Conservation (phyloP, 106 monocot species). For the Dendrobium huoshanense region DNA sequence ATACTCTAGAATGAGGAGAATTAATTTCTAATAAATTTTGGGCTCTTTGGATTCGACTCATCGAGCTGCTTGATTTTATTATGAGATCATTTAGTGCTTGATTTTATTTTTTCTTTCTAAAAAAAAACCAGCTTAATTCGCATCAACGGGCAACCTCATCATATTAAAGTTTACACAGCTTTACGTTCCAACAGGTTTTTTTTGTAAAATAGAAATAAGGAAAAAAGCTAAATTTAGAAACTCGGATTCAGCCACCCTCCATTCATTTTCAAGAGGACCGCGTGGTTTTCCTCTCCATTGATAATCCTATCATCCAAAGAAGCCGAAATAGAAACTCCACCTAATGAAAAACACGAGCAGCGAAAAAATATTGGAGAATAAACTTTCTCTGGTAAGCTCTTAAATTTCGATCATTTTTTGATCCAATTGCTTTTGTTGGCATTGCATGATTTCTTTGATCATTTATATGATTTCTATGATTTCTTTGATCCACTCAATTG, state of each 20-base stretch:
- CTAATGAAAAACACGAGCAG: background rate
- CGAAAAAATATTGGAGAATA: background rate
- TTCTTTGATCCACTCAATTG: background rate
- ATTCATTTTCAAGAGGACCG: background rate
- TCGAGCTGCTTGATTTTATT: no score
- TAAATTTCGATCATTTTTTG: background rate
- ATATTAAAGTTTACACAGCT: no score
- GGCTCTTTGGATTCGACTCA: no score
- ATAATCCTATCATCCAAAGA: background rate
- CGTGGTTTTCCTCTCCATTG: constrained; percentile 1
- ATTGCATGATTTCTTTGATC: background rate
- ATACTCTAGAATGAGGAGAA: no score
- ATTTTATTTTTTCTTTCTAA: no score
- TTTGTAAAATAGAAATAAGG: no score
- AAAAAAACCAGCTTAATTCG: no score
- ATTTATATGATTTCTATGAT: background rate
- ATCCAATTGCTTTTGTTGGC: background rate
- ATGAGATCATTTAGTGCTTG: no score
- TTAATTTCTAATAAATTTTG: no score
- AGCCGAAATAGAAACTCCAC: background rate
- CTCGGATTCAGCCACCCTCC: background rate
- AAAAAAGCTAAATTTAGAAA: no score
- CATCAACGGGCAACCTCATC: no score
- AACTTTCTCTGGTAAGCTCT: background rate
- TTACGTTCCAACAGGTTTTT: no score